phyloP scores from a whole-genome alignment of 768 basidiomycete species.

The Coprinopsis marcescibilis region DNA sequence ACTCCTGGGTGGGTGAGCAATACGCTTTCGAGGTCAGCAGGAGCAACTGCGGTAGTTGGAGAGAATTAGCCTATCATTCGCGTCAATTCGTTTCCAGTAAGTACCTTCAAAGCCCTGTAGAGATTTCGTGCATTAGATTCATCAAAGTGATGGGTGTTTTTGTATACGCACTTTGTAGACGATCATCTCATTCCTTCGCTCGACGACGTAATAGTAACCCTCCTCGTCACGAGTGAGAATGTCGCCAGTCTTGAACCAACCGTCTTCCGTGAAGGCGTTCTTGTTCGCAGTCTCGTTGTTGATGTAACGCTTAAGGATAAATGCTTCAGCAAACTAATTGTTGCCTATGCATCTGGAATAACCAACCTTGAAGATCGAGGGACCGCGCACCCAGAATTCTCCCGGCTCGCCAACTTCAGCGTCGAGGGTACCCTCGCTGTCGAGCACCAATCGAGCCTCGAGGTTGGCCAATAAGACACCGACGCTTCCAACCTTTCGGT shows the following conservation, averaged over 20 bases:
- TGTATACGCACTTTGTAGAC: slow-evolving; percentile 54
- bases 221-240: slow-evolving; percentile 60
- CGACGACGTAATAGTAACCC: slow-evolving; percentile 72
- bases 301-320: slow-evolving; percentile 55
- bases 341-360: neutral
- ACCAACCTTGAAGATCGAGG: slow-evolving; percentile 70
- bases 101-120: slow-evolving; percentile 10
- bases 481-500: slow-evolving; percentile 54
- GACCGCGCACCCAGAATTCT: slow-evolving; percentile 79
- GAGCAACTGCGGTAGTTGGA: too few species aligned
- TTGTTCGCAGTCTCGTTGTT: slow-evolving; percentile 67
- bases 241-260: slow-evolving; percentile 91
- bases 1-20: slow-evolving; percentile 71
- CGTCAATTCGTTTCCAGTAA: too few species aligned
- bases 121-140: neutral
- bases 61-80: too few species aligned
- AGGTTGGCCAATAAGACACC: slow-evolving; percentile 72
- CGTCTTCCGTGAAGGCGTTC: slow-evolving; percentile 60
- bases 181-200: slow-evolving; percentile 69
- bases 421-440: slow-evolving; percentile 49
- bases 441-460: slow-evolving; percentile 65
- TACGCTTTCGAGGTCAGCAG: slow-evolving; percentile 78
- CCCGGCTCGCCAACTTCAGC: slow-evolving; percentile 55
- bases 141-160: neutral
- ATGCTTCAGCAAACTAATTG: neutral